Evolutionary conservation across 306 rosid species (phyloP), one percentile per base, ranked within the genome.

Genomic region (Astragalus glycyphyllos): DNA sequence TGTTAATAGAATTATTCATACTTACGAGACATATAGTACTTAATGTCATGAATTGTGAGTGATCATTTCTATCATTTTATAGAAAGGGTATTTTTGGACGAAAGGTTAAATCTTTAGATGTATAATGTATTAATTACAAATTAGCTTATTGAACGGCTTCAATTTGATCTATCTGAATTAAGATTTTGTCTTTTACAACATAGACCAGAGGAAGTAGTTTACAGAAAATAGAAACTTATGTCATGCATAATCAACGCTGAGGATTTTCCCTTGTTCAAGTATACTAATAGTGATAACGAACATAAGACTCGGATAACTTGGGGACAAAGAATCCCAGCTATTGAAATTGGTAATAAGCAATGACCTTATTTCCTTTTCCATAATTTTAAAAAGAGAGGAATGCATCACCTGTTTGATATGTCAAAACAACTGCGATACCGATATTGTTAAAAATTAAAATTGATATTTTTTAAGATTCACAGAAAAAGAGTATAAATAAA

Each of bases 301-400:
- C 42, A 38, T 8, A 8, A 6, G 34, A 60, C 51, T 35, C 38
- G 45, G 15, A 73, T 7, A 46, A 58, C 38, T 13, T 14, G 0
- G 4, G 29, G 1, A 56, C 20, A 61, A 16, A 14, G 34, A 57
- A 53, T 31, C 14, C 41, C 8, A 9, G 40, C 26, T 4, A 38
- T 10, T 40, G 35, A 73, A 64, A 44, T 48, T 65, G 12, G 9
- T 38, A 74, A 54, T 31, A 8, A 53, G 11, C 51, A 56, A 29
- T 17, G 14, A 46, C 48, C 53, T 12, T 20, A 47, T 46, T n/a
- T 60, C 17, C 38, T 53, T 62, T 35, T 8, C 31, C 31, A 35
- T 5, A 48, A 49, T 26, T 49, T 23, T 48, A 46, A 12, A 48
- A 60, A 35, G 23, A 61, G 31, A 1, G 31, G 3, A 26, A 26